A percentile compares a stretch with the other conserved stretches of the same genome.
Conservation (phyloP, 768 basidiomycete species). For the Lanmaoa rubissima region DNA sequence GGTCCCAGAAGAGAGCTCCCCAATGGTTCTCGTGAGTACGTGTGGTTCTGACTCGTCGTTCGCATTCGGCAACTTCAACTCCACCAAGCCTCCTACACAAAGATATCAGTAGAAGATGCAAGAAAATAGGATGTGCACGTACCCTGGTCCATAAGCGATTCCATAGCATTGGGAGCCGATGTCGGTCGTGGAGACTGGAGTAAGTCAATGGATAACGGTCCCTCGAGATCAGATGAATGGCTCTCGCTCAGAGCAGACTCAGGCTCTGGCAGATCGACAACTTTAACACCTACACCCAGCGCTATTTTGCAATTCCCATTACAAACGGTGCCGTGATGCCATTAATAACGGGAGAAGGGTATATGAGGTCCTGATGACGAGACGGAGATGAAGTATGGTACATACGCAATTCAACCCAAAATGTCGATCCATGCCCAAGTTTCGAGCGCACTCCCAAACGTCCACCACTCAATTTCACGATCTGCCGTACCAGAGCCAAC, state of each 20-base stretch:
- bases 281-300: conserved; percentile 66
- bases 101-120: not conserved
- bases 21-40: conserved; percentile 43
- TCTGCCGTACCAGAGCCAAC: conserved; percentile 72
- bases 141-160: conserved; percentile 68
- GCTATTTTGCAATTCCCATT: conserved; percentile 32
- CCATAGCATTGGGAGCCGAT: conserved; percentile 44
- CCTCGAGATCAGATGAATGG: conserved; percentile 23
- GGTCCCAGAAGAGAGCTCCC: conserved; percentile 41
- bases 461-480: conserved; percentile 73
- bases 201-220: conserved; percentile 27
- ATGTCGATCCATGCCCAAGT: conserved; percentile 71
- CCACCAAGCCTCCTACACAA: conserved; percentile 52
- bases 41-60: conserved; percentile 31
- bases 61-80: conserved; percentile 46
- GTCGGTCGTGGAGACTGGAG: conserved; percentile 11
- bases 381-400: conserved; percentile 15
- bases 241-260: conserved; percentile 22
- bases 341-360: conserved; percentile 4
- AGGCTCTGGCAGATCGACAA: conserved; percentile 33
- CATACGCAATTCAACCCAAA: conserved; percentile 81
- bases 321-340: conserved; percentile 2
- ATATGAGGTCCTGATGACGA: conserved; percentile 10
- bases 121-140: not conserved
- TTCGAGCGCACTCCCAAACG: conserved; percentile 68